Percentiles rank a stretch among this genome's conserved stretches.
Evolutionary conservation across 345 rosid species (phyloP).

Genomic region (Cardiospermum halicacabum): DNA sequence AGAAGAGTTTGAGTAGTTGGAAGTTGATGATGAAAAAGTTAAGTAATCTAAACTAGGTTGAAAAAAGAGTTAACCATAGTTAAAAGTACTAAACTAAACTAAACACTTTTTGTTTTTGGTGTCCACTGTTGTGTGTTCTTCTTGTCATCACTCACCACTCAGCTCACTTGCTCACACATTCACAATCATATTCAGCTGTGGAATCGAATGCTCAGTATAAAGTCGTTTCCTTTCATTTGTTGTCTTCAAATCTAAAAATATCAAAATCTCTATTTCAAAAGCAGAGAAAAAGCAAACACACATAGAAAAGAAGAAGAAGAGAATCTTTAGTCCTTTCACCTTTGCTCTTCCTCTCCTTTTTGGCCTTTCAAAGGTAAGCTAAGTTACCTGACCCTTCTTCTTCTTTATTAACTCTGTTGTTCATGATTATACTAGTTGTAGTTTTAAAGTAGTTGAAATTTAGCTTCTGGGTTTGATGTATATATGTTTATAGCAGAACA

Average conservation of each 20-base stretch:
- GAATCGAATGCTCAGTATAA: slow-evolving; percentile 37
- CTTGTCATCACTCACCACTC: slow-evolving; percentile 11
- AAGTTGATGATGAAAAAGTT: neutral
- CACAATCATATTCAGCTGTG: neutral
- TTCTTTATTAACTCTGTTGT: slow-evolving; percentile 13
- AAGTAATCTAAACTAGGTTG: neutral
- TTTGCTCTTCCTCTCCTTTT: neutral
- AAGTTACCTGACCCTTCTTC: slow-evolving; percentile 13
- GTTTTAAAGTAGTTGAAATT: slow-evolving; percentile 14
- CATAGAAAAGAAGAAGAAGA: neutral
- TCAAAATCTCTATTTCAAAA: neutral
- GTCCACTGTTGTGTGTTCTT: slow-evolving; percentile 13
- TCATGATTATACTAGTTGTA: slow-evolving; percentile 4
- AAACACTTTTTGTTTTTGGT: slow-evolving; percentile 17
- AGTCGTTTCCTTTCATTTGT: slow-evolving; percentile 22
- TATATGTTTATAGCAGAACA: too few relatives aligned
- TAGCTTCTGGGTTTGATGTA: slow-evolving; percentile 14
- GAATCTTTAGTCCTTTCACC: slow-evolving; percentile 16
- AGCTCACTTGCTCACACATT: neutral
- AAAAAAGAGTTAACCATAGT: slow-evolving; percentile 25
- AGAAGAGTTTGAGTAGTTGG: neutral
- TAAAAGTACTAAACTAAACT: too few relatives aligned
- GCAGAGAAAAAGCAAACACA: slow-evolving; percentile 9
- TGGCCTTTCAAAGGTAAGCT: slow-evolving; percentile 21
- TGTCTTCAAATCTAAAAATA: slow-evolving; percentile 2